Conservation (phyloP, 1,139 yeast genomes). For the Scheffersomyces quercinus region DNA sequence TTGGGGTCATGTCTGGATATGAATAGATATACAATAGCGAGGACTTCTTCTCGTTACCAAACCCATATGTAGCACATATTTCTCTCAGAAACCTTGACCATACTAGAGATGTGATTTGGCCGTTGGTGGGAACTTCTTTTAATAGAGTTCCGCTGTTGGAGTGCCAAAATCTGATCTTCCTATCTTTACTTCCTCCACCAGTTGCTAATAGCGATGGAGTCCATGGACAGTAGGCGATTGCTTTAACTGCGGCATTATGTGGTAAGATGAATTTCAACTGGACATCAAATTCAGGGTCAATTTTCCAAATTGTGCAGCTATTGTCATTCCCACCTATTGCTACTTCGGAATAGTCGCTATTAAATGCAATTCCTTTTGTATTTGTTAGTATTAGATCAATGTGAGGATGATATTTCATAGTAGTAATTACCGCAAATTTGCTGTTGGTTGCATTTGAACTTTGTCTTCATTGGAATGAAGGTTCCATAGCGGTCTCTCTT, state of each 20-base stretch:
- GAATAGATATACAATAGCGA: slow-evolving; percentile 55
- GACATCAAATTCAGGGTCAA: slow-evolving; percentile 42
- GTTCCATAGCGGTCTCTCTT: slow-evolving; percentile 6
- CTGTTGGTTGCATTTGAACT: slow-evolving; percentile 56
- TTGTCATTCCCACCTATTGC: slow-evolving; percentile 80
- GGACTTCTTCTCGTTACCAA: slow-evolving; percentile 54
- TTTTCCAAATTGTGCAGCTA: slow-evolving; percentile 67
- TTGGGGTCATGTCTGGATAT: slow-evolving; percentile 61
- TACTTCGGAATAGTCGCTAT: slow-evolving; percentile 45
- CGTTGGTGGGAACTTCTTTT: slow-evolving; percentile 53
- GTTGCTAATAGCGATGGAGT: slow-evolving; percentile 40
- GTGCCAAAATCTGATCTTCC: slow-evolving; percentile 77
- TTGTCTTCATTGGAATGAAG: slow-evolving; percentile 8
- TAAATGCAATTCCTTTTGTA: slow-evolving; percentile 53
- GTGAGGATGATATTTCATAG: slow-evolving; percentile 5
- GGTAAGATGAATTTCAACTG: slow-evolving; percentile 43
- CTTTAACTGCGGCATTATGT: slow-evolving; percentile 45
- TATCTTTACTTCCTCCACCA: slow-evolving; percentile 46
- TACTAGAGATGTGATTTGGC: slow-evolving; percentile 75
- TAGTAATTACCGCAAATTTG: slow-evolving; percentile 62
- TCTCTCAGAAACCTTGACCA: slow-evolving; percentile 73
- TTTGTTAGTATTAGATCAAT: slow-evolving; percentile 8
- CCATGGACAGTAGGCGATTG: slow-evolving; percentile 50
- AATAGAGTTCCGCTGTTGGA: slow-evolving; percentile 71
- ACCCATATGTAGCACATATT: slow-evolving; percentile 79